Conservation (phyloP, 371 early-diverging fungal species). For the Syncephalastrum racemosum region DNA sequence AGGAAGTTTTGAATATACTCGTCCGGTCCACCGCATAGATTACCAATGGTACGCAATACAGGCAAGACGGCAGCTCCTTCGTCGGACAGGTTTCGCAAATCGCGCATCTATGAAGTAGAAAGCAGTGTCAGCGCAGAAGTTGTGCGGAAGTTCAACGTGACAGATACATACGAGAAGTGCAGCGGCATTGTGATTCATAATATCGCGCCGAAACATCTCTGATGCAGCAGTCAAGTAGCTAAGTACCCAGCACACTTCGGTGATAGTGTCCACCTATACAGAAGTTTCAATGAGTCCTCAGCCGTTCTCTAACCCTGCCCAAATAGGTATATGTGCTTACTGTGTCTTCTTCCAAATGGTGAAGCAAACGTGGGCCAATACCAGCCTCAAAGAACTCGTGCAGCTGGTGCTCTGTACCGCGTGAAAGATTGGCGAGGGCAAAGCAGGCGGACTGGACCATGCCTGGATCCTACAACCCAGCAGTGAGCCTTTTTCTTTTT, state of each 20-base stretch:
- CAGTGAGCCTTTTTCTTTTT: not conserved
- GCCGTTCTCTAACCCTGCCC: not conserved
- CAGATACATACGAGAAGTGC: too few relatives aligned
- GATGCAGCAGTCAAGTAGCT: conserved; percentile 68
- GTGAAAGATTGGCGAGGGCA: conserved; percentile 74
- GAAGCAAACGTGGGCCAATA: conserved; percentile 37
- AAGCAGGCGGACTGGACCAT: conserved; percentile 75
- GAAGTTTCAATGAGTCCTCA: not conserved
- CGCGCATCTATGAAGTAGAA: conserved; percentile 22
- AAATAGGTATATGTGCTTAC: conserved; percentile 13
- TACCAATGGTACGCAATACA: conserved; percentile 68
- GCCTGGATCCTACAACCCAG: conserved; percentile 35
- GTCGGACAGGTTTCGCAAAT: conserved; percentile 24
- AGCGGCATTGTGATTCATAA: conserved; percentile 23
- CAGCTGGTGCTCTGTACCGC: conserved; percentile 56
- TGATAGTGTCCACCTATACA: conserved; percentile 53
- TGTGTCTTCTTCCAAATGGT: conserved; percentile 41
- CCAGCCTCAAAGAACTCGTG: conserved; percentile 49
- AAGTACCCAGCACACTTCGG: conserved; percentile 72
- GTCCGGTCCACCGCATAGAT: conserved; percentile 65
- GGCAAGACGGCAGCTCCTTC: conserved; percentile 56
- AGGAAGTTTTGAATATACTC: conserved; percentile 54
- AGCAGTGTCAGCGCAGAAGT: not conserved
- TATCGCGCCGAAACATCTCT: conserved; percentile 45
- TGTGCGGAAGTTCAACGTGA: too few relatives aligned